Percentiles rank a stretch among this genome's conserved stretches.
Conservation (phyloP, 2,329 filamentous ascomycete species). For the Xylariaceae sp. region DNA sequence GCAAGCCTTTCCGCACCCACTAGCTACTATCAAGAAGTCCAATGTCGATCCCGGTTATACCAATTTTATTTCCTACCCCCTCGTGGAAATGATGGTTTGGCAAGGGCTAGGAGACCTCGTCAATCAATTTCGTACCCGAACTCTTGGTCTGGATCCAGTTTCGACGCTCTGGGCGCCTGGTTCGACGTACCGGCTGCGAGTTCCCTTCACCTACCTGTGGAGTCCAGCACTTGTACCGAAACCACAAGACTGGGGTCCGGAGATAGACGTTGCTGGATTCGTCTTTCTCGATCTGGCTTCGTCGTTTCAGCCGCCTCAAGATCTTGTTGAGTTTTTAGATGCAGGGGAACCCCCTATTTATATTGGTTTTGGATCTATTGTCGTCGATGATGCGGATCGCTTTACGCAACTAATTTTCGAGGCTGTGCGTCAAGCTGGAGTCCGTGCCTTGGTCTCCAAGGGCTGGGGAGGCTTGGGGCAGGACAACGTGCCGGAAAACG, state of each 20-base stretch:
- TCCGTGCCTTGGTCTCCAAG: conserved; percentile 68
- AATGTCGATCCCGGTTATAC: conserved; percentile 70
- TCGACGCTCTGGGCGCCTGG: conserved; percentile 75
- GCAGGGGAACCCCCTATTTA: conserved; percentile 60
- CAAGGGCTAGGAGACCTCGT: conserved; percentile 79
- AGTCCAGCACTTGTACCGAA: conserved; percentile 63
- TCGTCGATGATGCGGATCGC: conserved; percentile 65
- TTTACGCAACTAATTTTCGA: conserved; percentile 71
- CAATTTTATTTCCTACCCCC: conserved; percentile 76
- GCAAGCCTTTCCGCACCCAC: conserved; percentile 68
- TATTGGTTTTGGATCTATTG: conserved; percentile 73
- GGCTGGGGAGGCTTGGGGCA: conserved; percentile 71
- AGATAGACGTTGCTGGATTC: conserved; percentile 73
- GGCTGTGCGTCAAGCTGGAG: conserved; percentile 60
- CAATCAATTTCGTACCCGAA: conserved; percentile 68
- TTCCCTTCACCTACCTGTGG: conserved; percentile 74
- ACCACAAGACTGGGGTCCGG: conserved; percentile 62
- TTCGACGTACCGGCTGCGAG: conserved; percentile 65
- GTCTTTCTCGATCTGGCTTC: conserved; percentile 70
- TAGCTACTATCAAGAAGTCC: conserved; percentile 69
- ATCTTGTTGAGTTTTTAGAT: conserved; percentile 52
- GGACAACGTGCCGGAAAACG: conserved; percentile 54
- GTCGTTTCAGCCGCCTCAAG: conserved; percentile 52
- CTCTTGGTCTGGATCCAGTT: conserved; percentile 66
- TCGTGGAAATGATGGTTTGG: conserved; percentile 88